phyloP scores from a whole-genome alignment of 2,329 filamentous ascomycete species.

The Rosellinia necatrix region DNA sequence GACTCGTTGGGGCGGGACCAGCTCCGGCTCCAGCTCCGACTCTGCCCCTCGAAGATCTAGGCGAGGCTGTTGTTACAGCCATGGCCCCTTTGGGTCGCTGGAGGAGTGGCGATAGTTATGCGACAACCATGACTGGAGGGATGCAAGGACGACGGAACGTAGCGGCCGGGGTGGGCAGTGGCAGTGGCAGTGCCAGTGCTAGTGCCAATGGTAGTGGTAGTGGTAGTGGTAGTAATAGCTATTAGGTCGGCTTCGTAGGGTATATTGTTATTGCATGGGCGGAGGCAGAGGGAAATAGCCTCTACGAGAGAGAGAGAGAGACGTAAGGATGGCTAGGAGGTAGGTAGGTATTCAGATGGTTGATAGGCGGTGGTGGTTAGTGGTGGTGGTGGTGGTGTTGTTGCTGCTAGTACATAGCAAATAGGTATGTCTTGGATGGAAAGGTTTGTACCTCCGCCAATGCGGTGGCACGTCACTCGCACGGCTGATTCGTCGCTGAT shows the following conservation, averaged over 20 bases:
- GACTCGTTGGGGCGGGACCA: conserved; percentile 28
- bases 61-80: conserved; percentile 34
- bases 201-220: background rate
- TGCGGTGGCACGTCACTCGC: conserved; percentile 15
- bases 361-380: background rate
- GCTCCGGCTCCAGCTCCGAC: too few relatives aligned
- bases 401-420: too few relatives aligned
- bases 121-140: conserved; percentile 21
- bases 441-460: too few relatives aligned
- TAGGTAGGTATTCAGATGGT: too few relatives aligned
- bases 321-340: too few relatives aligned
- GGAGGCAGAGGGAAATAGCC: too few relatives aligned
- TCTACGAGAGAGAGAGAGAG: too few relatives aligned
- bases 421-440: too few relatives aligned
- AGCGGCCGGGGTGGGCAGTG: background rate
- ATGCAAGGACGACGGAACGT: background rate
- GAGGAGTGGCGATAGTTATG: conserved; percentile 14
- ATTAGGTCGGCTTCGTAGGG: too few relatives aligned
- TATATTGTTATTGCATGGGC: too few relatives aligned
- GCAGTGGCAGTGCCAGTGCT: background rate
- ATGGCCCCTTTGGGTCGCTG: conserved; percentile 31
- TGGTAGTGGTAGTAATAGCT: too few relatives aligned
- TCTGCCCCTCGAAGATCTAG: conserved; percentile 30
- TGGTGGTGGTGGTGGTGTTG: conserved; percentile 7
- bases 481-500: too few relatives aligned